Base-by-base conservation (phyloP, 495 filamentous ascomycete genomes). In the Tuber indicum region DNA sequence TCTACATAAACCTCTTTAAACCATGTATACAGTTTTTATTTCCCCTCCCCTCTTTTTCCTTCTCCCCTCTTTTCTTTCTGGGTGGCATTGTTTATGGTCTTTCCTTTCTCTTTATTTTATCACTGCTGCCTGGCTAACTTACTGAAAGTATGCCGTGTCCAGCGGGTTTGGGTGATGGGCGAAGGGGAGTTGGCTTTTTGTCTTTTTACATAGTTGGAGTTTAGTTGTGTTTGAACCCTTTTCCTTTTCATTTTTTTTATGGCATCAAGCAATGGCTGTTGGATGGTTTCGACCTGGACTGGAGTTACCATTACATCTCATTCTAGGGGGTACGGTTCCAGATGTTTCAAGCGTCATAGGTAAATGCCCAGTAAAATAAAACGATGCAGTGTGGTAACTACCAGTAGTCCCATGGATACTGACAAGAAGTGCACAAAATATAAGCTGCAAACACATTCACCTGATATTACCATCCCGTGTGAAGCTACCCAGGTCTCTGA, bases 21-120 rank as follows among this genome's bases (percentile, higher is more conserved):
- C 43, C 26, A 14, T 75, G 74, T 75, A 75, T 21, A 75, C 74
- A 75, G 45, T 75, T 75, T 36, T 41, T 41, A n/a, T 44, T 43
- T 75, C 44, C 71, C 42, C 43, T 17, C 43, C 6, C 5, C 16
- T 3, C 23, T 23, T 39, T 66, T 75, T 32, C 19, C 39, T 26
- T 76, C 9, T 17, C 32, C 39, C 21, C 21, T 76, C 39, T 75
- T 32, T 26, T 45, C n/a, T 75, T 62, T 75, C 32, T 74, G 36
- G 42, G 72, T 69, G 71, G 10, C 71, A 46, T 42, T 42, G 41
- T 72, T 44, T 62, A 36, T 58, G 43, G 43, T 58, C 21, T 72
- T 23, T 46, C 46, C 73, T 74, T 46, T 74, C 73, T 26, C 23
- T 49, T 41, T 52, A n/a, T 73, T 74, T 44, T 62, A 36, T 70